Evolutionary conservation across 495 filamentous ascomycete genomes (phyloP), one percentile per base, ranked within the genome.

Genomic region (Aspergillus homomorphus): DNA sequence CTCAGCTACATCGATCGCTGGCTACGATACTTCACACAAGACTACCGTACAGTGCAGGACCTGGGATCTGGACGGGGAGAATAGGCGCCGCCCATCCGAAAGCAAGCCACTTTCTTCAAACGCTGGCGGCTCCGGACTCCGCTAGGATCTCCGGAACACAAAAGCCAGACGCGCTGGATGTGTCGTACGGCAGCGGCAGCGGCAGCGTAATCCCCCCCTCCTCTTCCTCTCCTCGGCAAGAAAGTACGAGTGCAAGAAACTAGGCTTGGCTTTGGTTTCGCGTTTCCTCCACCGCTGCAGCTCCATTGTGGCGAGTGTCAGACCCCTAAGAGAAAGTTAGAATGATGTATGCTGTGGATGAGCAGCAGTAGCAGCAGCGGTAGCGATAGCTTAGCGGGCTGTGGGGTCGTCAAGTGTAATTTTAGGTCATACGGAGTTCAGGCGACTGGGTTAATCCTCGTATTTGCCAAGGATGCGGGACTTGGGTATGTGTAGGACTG

Each of bases 291-390:
- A 10, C 33, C 33, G 33, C 33, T n/a, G n/a, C n/a, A n/a, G 54
- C 54, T 45, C 54, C 54, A 50, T 50, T 56, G 54, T 56, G 54
- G 54, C 54, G 54, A 56, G 44, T 51, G 48, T 30, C 48, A 51
- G 48, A 2, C 15, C 33, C 33, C 12, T 30, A 51, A n/a, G n/a
- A n/a, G n/a, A 51, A 28, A 5, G 48, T 50, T 30, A 51, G 48
- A 51, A 51, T 51, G 48, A 51, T 51, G 48, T 51, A 51, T 24
- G 45, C 14, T 23, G 45, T 48, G 45, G 45, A 22, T 51, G 48
- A 28, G 48, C 15, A 14, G 33, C 10, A 5, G 33, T 12, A 12
- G 33, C 33, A 38, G 2, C 33, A 38, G 33, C 33, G n/a, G n/a
- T n/a, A n/a, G n/a, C n/a, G n/a, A n/a, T n/a, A 38, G 33, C 33